Conservation (phyloP, 2,329 filamentous ascomycete species). For the Penicillium italicum region DNA sequence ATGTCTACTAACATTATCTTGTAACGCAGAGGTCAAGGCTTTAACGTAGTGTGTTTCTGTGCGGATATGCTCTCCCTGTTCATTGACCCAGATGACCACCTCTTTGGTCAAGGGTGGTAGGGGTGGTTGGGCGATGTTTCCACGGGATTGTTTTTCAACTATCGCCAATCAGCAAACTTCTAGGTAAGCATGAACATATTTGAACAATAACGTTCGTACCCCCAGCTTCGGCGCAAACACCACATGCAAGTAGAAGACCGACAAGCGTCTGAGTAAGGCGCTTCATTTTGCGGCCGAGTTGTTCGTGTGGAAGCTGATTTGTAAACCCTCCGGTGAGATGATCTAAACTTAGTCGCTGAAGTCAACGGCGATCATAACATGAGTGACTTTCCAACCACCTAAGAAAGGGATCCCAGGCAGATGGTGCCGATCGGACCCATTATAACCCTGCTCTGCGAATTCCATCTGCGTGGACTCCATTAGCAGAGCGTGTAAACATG, state of each 20-base stretch:
- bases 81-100: constrained; percentile 59
- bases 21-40: constrained; percentile 3
- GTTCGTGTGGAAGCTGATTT: not conserved
- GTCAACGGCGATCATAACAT: constrained; percentile 7
- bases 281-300: constrained; percentile 11
- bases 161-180: constrained; percentile 16
- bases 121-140: constrained; percentile 34
- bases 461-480: not conserved
- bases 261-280: constrained; percentile 12
- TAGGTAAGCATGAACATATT: not conserved
- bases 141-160: constrained; percentile 4
- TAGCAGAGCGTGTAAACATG: constrained; percentile 11
- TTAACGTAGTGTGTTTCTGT: constrained; percentile 31
- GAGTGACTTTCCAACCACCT: constrained; percentile 6
- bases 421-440: constrained; percentile 21
- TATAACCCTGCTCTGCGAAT: constrained; percentile 15
- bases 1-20: constrained; percentile 17
- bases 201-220: constrained; percentile 18
- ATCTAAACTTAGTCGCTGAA: constrained; percentile 10
- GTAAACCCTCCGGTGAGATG: not conserved
- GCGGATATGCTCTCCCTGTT: constrained; percentile 52
- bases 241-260: constrained; percentile 13
- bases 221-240: constrained; percentile 21
- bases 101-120: constrained; percentile 47
- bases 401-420: not conserved